Evolutionary conservation across 1,284 basidiomycete species (phyloP), one percentile per base, ranked within the genome.

Genomic region (Leccinum solheimii): DNA sequence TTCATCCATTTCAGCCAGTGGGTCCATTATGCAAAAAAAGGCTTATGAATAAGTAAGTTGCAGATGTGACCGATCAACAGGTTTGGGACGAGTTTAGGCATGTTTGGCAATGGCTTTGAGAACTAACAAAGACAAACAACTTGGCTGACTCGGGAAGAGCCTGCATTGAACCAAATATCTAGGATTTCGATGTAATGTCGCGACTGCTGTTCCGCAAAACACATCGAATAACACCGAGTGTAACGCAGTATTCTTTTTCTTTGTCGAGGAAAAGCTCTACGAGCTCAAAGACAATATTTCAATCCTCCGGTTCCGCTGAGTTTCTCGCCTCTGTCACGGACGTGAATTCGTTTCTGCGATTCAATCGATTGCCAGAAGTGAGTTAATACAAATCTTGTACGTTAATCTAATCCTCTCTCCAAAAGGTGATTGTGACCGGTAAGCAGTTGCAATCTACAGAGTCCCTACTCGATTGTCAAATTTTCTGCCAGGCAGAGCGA

Each of bases 351-450:
- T 77, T 86, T 45, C 83, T 83, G 1, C 69, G 66, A 53, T 67
- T 84, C 19, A 70, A 77, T 56, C 80, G 79, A 34, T 66, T 83
- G 32, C 85, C 86, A 23, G 86, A 87, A 72, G 85, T 85, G 64
- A 66, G 71, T 67, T 7, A 21, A 30, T 10, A 55, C 5, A 21
- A 27, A 27, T 23, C 1, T 23, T 14, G 40, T 53, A 6, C 5
- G 9, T 27, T 30, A 21, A 21, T 54, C 57, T 60, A 53, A 61
- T 40, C 40, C 56, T 51, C 56, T 50, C 5, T 55, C 30, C 3
- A 56, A 36, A 72, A 85, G 84, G 78, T 86, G 14, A 76, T 85
- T 51, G 80, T 85, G 13, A 81, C 82, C 60, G 84, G 83, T 84
- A 61, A 66, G 73, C 62, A 53, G 13, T 16, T 19, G 23, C 43